phyloP scores from a whole-genome alignment of 2,329 filamentous ascomycete genomes.

The Geosmithia flava region DNA sequence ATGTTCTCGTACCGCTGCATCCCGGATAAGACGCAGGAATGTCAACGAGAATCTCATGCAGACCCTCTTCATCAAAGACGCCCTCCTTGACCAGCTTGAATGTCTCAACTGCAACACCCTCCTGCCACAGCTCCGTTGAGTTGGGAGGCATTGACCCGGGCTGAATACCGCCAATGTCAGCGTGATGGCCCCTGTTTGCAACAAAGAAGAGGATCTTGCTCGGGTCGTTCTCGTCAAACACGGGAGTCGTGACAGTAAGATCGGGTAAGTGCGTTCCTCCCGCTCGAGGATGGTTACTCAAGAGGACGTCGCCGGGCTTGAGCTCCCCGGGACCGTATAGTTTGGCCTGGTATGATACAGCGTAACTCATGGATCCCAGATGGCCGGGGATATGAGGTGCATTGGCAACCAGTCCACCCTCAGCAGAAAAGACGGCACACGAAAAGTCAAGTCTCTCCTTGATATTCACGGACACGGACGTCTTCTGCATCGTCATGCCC shows the following conservation, averaged over 20 bases:
- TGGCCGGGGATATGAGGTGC: conserved; percentile 67
- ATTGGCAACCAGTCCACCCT: conserved; percentile 62
- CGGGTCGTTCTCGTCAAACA: conserved; percentile 17
- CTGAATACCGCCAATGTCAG: conserved; percentile 58
- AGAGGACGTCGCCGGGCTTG: conserved; percentile 16
- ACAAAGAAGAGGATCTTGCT: conserved; percentile 14
- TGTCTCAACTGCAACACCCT: conserved; percentile 48
- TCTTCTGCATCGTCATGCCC: conserved; percentile 66
- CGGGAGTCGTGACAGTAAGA: conserved; percentile 22
- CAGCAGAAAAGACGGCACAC: conserved; percentile 62
- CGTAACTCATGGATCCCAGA: conserved; percentile 62
- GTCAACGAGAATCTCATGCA: conserved; percentile 1
- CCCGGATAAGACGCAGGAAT: conserved; percentile 65
- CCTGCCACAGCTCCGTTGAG: conserved; percentile 52
- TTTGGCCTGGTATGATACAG: conserved; percentile 43
- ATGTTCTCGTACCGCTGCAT: conserved; percentile 65
- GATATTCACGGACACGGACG: conserved; percentile 63
- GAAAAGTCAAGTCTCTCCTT: conserved; percentile 71
- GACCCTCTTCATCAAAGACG: conserved; percentile 57
- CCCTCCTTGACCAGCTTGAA: conserved; percentile 62
- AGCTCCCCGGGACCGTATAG: conserved; percentile 44
- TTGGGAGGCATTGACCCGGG: conserved; percentile 76
- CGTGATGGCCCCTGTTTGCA: conserved; percentile 17
- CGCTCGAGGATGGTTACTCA: conserved; percentile 13
- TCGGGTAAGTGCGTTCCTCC: conserved; percentile 26